A percentile compares a stretch with the other conserved stretches of the same genome.
These are phyloP conservation scores for Fimicolochytrium jonesii DNA, from an alignment of 192 early-diverging fungal species.

Conservation along the genomic window DNA sequence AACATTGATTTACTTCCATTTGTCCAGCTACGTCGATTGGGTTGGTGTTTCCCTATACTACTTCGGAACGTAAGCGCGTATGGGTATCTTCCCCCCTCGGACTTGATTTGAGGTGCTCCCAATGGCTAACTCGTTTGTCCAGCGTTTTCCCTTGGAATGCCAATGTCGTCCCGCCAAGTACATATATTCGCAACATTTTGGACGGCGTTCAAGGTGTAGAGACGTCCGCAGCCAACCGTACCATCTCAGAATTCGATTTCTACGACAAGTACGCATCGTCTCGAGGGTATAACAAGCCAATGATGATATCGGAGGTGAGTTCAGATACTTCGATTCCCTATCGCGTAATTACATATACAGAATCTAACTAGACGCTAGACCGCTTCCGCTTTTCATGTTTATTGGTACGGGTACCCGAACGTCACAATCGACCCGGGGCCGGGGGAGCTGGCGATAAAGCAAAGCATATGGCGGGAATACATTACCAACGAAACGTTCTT, in stretches of 20 bases:
- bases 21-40: constrained; percentile 31
- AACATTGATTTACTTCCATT: constrained; percentile 16
- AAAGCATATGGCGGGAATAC: constrained; percentile 32
- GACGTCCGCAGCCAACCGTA: background rate
- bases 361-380: no score
- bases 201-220: constrained; percentile 1
- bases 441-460: constrained; percentile 32
- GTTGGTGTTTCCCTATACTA: constrained; percentile 32
- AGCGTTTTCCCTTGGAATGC: constrained; percentile 11
- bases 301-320: constrained; percentile 27
- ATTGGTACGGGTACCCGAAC: background rate
- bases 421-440: constrained; percentile 19
- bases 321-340: no score
- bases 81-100: background rate
- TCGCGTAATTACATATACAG: no score
- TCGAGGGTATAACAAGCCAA: constrained; percentile 23
- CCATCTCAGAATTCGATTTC: constrained; percentile 18
- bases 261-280: constrained; percentile 15
- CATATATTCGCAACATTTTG: no score
- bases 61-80: constrained; percentile 1
- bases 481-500: constrained; percentile 26
- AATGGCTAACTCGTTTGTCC: constrained; percentile 11
- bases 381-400: constrained; percentile 28
- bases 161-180: constrained; percentile 26
- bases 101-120: no score